Conservation (phyloP, 2,329 filamentous ascomycete species). For the Westerdykella sp. region DNA sequence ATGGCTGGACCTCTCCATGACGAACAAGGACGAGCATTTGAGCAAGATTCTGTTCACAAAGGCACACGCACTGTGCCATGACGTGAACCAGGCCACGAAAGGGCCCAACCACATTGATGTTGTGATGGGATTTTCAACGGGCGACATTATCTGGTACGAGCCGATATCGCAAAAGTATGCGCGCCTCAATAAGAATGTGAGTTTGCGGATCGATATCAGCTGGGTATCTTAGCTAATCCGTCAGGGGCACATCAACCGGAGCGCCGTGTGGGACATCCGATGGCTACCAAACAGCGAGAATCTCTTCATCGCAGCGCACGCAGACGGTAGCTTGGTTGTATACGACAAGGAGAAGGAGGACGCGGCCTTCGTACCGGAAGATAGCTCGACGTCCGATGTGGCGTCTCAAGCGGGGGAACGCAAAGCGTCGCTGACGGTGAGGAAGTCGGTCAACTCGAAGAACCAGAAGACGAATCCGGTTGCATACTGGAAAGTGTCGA, state of each 20-base stretch:
- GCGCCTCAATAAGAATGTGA: constrained; percentile 75
- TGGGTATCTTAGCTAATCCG: constrained; percentile 5
- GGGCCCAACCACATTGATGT: constrained; percentile 75
- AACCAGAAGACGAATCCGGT: constrained; percentile 93
- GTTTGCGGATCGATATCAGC: constrained; percentile 12
- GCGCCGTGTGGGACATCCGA: constrained; percentile 76
- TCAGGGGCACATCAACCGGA: constrained; percentile 77
- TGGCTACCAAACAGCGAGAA: constrained; percentile 96
- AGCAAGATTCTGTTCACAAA: constrained; percentile 97
- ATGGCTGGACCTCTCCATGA: constrained; percentile 83
- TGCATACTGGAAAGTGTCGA: constrained; percentile 85
- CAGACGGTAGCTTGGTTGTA: constrained; percentile 83
- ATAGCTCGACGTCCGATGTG: constrained; percentile 32
- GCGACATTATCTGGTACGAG: constrained; percentile 98
- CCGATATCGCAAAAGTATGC: constrained; percentile 94
- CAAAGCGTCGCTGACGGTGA: constrained; percentile 56
- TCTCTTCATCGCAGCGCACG: constrained; percentile 83
- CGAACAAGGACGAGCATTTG: constrained; percentile 76
- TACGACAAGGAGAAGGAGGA: constrained; percentile 98
- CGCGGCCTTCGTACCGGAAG: constrained; percentile 67
- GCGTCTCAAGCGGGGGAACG: constrained; percentile 28
- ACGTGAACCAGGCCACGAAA: constrained; percentile 81
- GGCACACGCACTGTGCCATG: constrained; percentile 89
- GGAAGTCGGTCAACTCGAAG: constrained; percentile 87
- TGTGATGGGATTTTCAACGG: constrained; percentile 91